Conservation (phyloP, 202 grass and related monocot genomes). For the Schoenoplectus tabernaemontani region DNA sequence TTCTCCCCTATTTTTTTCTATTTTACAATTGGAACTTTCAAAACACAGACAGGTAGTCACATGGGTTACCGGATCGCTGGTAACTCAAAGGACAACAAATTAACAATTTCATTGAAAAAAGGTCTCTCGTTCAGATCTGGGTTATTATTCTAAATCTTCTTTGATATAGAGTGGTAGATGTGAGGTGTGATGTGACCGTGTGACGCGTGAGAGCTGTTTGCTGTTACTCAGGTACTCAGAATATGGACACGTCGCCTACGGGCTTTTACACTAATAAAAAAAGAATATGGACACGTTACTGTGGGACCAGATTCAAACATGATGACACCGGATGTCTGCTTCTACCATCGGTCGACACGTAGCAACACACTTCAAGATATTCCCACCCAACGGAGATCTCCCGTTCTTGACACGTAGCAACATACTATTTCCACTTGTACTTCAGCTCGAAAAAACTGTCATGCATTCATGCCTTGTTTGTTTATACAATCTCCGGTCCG, state of each 20-base stretch:
- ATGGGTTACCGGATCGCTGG: not conserved
- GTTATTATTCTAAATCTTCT: not conserved
- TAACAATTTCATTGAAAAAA: not conserved
- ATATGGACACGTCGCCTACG: conserved; percentile 1
- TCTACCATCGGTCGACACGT: not conserved
- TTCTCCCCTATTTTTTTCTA: too few relatives aligned
- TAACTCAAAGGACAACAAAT: not conserved
- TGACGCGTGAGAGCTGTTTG: not conserved
- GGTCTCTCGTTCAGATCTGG: not conserved
- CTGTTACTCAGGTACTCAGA: not conserved
- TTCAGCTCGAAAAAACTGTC: too few relatives aligned
- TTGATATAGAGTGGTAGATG: not conserved
- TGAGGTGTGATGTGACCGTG: not conserved
- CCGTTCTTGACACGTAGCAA: not conserved
- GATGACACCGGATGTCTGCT: not conserved
- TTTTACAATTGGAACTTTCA: too few relatives aligned
- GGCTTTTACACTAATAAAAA: too few relatives aligned
- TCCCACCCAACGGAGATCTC: not conserved
- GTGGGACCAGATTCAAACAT: not conserved
- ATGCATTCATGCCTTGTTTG: too few relatives aligned
- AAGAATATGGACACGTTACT: not conserved
- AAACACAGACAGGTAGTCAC: not conserved
- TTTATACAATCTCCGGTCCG: too few relatives aligned
- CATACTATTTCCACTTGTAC: too few relatives aligned
- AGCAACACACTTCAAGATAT: not conserved